Percentiles rank a stretch among this genome's conserved stretches.
Evolutionary conservation across 2,329 filamentous ascomycete genomes (phyloP).

Genomic region (Sordariomycetes sp.): DNA sequence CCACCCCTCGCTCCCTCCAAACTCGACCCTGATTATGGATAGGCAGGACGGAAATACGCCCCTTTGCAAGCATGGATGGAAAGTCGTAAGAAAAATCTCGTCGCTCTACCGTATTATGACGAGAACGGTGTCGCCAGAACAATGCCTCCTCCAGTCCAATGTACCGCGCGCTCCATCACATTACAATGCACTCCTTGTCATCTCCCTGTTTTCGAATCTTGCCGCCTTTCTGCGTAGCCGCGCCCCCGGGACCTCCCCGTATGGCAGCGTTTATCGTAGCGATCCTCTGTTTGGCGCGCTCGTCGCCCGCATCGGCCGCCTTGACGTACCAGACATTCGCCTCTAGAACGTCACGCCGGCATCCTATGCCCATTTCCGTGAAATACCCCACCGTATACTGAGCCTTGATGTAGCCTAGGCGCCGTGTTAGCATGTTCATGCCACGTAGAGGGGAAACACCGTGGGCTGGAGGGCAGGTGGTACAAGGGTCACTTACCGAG

Average conservation of each 20-base stretch:
- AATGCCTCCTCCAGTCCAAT: not conserved
- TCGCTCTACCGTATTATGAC: not conserved
- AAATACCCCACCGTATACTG: constrained; percentile 95
- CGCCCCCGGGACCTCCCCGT: constrained; percentile 45
- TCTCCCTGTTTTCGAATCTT: constrained; percentile 42
- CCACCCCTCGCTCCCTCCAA: not conserved
- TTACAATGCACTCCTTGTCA: constrained; percentile 47
- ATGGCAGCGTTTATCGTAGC: constrained; percentile 80
- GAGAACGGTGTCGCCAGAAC: not conserved
- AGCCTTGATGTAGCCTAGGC: constrained; percentile 56
- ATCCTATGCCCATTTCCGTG: constrained; percentile 96
- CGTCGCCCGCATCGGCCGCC: constrained; percentile 84
- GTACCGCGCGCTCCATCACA: constrained; percentile 38
- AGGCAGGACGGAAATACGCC: not conserved
- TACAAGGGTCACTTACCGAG: constrained; percentile 48
- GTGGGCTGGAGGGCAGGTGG: not conserved
- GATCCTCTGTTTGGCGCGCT: constrained; percentile 77
- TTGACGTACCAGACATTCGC: constrained; percentile 98
- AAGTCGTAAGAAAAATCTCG: not conserved
- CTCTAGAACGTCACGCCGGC: constrained; percentile 84
- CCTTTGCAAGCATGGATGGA: not conserved
- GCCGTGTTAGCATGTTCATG: not conserved
- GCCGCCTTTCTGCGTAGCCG: constrained; percentile 27
- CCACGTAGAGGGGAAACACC: not conserved
- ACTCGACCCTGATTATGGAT: not conserved